Percentiles rank a stretch among this genome's conserved stretches.
Evolutionary conservation across 257 asterid species (phyloP).

Genomic region (Solanum corneliomulleri): DNA sequence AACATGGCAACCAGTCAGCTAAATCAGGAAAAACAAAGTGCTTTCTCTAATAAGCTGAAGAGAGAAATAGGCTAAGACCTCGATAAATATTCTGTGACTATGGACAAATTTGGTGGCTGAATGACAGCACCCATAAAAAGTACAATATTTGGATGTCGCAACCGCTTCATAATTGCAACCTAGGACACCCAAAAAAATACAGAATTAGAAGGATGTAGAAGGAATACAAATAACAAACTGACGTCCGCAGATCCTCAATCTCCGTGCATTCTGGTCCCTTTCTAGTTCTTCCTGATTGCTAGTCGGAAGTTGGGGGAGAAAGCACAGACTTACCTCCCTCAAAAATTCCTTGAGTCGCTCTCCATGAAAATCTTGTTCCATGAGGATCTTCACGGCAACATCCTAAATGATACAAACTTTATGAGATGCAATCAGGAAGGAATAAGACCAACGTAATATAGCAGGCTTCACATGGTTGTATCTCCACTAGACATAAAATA

Average conservation of each 20-base stretch:
- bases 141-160: slow-evolving; percentile 96
- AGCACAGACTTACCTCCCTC: slow-evolving; percentile 52
- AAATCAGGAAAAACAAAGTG: not conserved
- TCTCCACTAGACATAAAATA: not conserved
- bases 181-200: slow-evolving; percentile 22
- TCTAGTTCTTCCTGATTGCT: not conserved
- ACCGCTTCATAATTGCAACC: slow-evolving; percentile 90
- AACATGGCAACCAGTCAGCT: not conserved
- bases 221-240: not conserved
- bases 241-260: not conserved
- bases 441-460: not conserved
- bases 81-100: slow-evolving; percentile 85
- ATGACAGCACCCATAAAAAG: slow-evolving; percentile 99
- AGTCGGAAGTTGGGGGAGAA: not conserved
- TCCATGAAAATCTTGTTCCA: slow-evolving; percentile 82
- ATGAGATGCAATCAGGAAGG: not conserved
- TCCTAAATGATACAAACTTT: slow-evolving; percentile 45
- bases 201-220: slow-evolving; percentile 1
- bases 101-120: slow-evolving; percentile 81
- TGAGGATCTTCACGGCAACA: slow-evolving; percentile 96
- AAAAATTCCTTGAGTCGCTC: slow-evolving; percentile 67
- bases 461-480: not conserved
- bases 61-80: slow-evolving; percentile 26
- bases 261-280: not conserved
- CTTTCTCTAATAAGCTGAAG: not conserved